These are phyloP conservation scores for Nitzschia inconspicua DNA, from an alignment of 108 stramenopile species.

Conservation along the genomic window DNA sequence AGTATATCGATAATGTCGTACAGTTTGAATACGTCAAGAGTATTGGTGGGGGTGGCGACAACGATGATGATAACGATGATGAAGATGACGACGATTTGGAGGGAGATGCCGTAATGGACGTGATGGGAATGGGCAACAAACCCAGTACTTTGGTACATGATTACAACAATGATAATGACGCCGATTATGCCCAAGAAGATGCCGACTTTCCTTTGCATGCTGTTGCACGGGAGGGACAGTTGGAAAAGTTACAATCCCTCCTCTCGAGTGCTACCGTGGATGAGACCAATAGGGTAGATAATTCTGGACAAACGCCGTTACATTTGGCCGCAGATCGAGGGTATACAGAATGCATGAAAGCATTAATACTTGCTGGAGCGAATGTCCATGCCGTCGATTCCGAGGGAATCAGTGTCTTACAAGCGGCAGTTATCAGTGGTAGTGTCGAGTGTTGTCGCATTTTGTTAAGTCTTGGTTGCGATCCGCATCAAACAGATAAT, in stretches of 20 bases:
- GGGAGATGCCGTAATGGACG: slow-evolving; percentile 43
- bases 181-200: slow-evolving; percentile 16
- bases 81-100: slow-evolving; percentile 41
- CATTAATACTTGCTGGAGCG: slow-evolving; percentile 59
- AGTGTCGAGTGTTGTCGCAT: slow-evolving; percentile 48
- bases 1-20: slow-evolving; percentile 66
- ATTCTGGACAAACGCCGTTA: slow-evolving; percentile 67
- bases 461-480: slow-evolving; percentile 60
- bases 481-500: slow-evolving; percentile 72
- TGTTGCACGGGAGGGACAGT: slow-evolving; percentile 47
- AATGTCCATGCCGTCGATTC: slow-evolving; percentile 64
- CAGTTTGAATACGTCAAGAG: slow-evolving; percentile 21
- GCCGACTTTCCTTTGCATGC: slow-evolving; percentile 27
- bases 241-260: slow-evolving; percentile 14
- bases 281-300: slow-evolving; percentile 41
- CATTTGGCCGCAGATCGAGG: slow-evolving; percentile 81
- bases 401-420: slow-evolving; percentile 75
- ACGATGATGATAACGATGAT: slow-evolving; percentile 25
- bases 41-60: slow-evolving; percentile 30
- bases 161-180: slow-evolving; percentile 24
- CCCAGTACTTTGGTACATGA: slow-evolving; percentile 33
- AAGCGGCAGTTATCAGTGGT: slow-evolving; percentile 77
- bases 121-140: slow-evolving; percentile 27
- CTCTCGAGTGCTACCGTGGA: background rate
- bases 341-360: slow-evolving; percentile 46